Base-by-base conservation (phyloP, 805 yeast species). In the Jamesozyma hellenica region DNA sequence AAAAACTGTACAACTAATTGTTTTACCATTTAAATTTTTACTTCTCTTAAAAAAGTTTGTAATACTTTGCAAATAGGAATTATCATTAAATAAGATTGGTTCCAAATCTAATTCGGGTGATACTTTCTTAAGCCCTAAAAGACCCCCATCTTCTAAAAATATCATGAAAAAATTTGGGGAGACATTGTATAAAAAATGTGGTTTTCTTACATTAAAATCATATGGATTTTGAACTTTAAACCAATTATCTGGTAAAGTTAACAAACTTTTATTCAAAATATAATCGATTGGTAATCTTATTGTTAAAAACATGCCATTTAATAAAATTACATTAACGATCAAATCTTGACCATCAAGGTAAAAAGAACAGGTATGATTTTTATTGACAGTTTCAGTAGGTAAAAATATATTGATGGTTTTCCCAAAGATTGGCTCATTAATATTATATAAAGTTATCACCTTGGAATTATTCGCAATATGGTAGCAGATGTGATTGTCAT, bases 121-220 rank as follows among this genome's bases (percentile, higher is more conserved):
- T 10, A 39, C 25, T 45, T 54, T 58, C 23, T 52, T 51, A 42
- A 82, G 64, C 34, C 77, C 78, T 36, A 85, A 60, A 32, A 87
- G 56, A 1, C 88, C 85, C 19, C 96, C 96, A 60, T 88, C 94
- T 33, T 70, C 68, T 36, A 87, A 64, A 4, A 85, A 67, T 0
- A 81, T 75, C 3, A 86, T 55, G 8, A 77, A 53, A 34, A 70
- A 67, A 3, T 53, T 50, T 0, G 61, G 45, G 26, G 73, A 68
- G 13, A 77, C 58, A 1, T 79, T 56, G 36, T 67, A 63, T 44
- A 82, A 49, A 16, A 68, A 58, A 32, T 74, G 72, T 1, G 90
- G 86, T 18, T 61, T 58, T 49, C 82, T 67, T 5, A 73, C 53
- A 26, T 72, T 74, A 47, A 79, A 76, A 7, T 75, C 70, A 56